These are phyloP conservation scores for Puccinia polysora DNA, from an alignment of 1,284 basidiomycete genomes.

Conservation along the genomic window DNA sequence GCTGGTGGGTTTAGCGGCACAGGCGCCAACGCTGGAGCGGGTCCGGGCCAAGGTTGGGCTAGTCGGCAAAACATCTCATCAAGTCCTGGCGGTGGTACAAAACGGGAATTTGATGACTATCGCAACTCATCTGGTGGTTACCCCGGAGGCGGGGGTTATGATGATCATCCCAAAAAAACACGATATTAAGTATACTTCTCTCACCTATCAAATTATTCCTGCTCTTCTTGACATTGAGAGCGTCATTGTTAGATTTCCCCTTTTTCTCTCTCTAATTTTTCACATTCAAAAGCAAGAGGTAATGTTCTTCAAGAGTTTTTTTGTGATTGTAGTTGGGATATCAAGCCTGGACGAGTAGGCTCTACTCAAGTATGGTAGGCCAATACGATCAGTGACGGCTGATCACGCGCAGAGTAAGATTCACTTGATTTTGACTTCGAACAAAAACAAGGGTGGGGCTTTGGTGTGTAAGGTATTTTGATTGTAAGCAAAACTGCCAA, in stretches of 20 bases:
- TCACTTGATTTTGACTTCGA: too few relatives aligned
- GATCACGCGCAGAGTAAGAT: too few relatives aligned
- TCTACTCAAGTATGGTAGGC: too few relatives aligned
- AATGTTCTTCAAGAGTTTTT: too few relatives aligned
- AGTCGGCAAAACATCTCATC: slow-evolving; percentile 31
- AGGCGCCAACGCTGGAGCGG: slow-evolving; percentile 43
- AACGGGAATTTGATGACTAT: slow-evolving; percentile 43
- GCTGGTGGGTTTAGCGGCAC: slow-evolving; percentile 38
- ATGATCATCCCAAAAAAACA: slow-evolving; percentile 42
- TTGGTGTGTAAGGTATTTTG: too few relatives aligned
- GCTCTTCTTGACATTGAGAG: neutral
- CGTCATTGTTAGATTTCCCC: slow-evolving; percentile 14
- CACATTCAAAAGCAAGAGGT: too few relatives aligned
- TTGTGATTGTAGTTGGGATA: too few relatives aligned
- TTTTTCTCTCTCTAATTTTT: too few relatives aligned
- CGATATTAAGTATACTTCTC: slow-evolving; percentile 28
- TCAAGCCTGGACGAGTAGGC: too few relatives aligned
- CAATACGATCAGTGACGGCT: too few relatives aligned
- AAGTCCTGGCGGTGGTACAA: slow-evolving; percentile 18
- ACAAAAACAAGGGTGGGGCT: too few relatives aligned
- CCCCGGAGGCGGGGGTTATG: slow-evolving; percentile 32
- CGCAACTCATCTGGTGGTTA: slow-evolving; percentile 5
- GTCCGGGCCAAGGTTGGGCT: slow-evolving; percentile 43
- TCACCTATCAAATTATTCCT: neutral
- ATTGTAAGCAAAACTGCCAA: too few relatives aligned